Percentiles rank a stretch among this genome's conserved stretches.
Conservation (phyloP, 73 alveolate genomes). For the Tetrahymena malaccensis region DNA sequence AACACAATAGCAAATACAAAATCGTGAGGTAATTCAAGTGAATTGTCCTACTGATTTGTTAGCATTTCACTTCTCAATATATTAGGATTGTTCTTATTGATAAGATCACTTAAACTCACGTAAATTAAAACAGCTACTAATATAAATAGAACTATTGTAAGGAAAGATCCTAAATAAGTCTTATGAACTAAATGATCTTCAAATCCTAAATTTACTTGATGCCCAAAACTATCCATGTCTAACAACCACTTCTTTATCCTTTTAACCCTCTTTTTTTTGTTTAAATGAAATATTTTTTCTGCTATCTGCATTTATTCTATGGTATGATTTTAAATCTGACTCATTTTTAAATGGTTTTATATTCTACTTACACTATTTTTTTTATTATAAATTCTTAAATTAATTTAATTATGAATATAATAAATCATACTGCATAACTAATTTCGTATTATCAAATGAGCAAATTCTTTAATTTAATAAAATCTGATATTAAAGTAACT, state of each 20-base stretch:
- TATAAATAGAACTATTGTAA: neutral
- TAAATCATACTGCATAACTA: neutral
- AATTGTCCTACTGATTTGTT: neutral
- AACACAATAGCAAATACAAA: neutral
- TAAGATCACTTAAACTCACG: neutral
- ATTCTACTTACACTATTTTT: neutral
- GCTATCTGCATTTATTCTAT: neutral
- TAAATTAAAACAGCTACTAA: neutral
- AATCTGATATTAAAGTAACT: neutral
- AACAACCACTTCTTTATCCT: neutral
- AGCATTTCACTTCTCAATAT: neutral
- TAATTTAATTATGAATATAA: no score
- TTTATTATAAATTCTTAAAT: neutral
- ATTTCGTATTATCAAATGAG: neutral
- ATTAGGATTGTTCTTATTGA: neutral
- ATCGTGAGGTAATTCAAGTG: neutral
- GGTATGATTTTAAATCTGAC: neutral
- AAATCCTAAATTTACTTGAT: neutral
- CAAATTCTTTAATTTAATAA: no score
- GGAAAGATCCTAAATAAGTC: neutral
- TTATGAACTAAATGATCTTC: neutral
- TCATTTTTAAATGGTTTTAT: neutral
- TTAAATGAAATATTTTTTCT: neutral
- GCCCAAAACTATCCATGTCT: neutral
- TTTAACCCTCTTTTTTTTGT: neutral